Evolutionary conservation across 805 yeast genomes (phyloP).

Genomic region (Sugiyamaella floridensis): DNA sequence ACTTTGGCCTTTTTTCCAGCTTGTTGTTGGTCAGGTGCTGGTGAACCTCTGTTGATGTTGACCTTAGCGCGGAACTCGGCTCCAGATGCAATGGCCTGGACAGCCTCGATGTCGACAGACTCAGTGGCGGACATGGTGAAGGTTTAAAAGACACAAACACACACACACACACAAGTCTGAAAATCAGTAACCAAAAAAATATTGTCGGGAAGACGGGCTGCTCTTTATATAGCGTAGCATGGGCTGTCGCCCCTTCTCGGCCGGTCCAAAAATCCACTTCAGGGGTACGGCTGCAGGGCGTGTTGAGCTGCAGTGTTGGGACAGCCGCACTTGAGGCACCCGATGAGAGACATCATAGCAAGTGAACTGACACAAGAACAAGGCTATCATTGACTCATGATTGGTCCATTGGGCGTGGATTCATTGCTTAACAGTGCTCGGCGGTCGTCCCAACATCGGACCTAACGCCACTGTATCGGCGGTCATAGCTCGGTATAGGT

Average conservation of each 20-base stretch:
- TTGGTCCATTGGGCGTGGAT: no score
- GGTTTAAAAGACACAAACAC: no score
- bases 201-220: background rate
- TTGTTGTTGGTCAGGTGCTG: background rate
- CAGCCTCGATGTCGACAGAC: slow-evolving; percentile 25
- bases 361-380: no score
- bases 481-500: background rate
- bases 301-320: background rate
- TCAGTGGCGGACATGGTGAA: slow-evolving; percentile 20
- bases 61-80: slow-evolving; percentile 20
- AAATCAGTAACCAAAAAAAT: background rate
- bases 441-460: background rate
- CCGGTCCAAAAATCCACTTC: background rate
- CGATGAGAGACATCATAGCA: background rate
- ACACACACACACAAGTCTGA: background rate
- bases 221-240: background rate
- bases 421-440: no score
- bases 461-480: background rate
- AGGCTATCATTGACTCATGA: no score
- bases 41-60: slow-evolving; percentile 23
- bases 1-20: slow-evolving; percentile 22
- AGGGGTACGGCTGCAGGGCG: background rate
- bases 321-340: background rate
- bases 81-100: slow-evolving; percentile 33
- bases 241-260: background rate